phyloP scores from a whole-genome alignment of 2,329 filamentous ascomycete species.

The Sporothrix luriei region DNA sequence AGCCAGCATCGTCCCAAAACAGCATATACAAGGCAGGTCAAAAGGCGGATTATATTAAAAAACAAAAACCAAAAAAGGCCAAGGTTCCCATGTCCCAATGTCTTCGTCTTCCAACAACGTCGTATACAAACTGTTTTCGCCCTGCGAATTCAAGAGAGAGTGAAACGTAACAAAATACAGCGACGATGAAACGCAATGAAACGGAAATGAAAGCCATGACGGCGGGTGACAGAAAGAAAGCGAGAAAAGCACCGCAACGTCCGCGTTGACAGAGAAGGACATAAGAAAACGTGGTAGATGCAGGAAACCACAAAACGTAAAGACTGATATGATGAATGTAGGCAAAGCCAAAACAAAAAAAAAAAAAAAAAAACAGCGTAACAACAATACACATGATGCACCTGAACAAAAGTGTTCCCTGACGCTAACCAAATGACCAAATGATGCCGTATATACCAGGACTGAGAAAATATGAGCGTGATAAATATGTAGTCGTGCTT shows the following conservation, averaged over 20 bases:
- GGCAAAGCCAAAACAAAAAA: background rate
- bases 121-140: slow-evolving; percentile 1
- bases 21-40: background rate
- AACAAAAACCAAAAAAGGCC: background rate
- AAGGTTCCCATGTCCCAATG: background rate
- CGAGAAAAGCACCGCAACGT: background rate
- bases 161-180: background rate
- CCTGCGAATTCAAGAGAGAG: slow-evolving; percentile 14
- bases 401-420: slow-evolving; percentile 1
- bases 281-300: background rate
- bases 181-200: background rate
- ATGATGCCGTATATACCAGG: slow-evolving; percentile 17
- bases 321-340: background rate
- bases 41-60: background rate
- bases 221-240: background rate
- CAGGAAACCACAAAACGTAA: slow-evolving; percentile 3
- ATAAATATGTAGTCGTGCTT: background rate
- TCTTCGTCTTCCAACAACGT: background rate
- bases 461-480: background rate
- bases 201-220: background rate
- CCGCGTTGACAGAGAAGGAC: background rate
- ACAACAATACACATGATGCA: background rate
- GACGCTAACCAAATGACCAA: slow-evolving; percentile 27
- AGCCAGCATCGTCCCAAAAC: background rate
- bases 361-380: too few relatives aligned